Evolutionary conservation across 164 flowering plant genomes (phyloP).

Genomic region (Tetracentron sinense): DNA sequence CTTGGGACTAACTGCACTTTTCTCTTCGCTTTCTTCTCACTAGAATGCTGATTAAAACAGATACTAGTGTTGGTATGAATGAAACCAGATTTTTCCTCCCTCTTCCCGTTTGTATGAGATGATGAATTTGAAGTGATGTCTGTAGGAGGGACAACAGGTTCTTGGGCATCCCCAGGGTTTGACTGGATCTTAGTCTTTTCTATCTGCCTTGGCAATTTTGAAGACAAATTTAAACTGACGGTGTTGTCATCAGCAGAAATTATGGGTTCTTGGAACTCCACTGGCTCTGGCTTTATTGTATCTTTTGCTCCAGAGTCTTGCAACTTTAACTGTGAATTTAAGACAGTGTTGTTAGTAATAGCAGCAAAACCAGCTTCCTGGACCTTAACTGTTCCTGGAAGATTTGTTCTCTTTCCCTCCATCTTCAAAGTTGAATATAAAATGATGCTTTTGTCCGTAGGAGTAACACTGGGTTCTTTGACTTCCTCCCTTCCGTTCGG

Average conservation of each 20-base stretch:
- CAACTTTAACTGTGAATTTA: slow-evolving; percentile 10
- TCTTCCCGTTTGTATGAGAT: slow-evolving; percentile 5
- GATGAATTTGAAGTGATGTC: slow-evolving; percentile 6
- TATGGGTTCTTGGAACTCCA: slow-evolving; percentile 1
- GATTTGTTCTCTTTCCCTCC: slow-evolving; percentile 3
- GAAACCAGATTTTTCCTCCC: neutral
- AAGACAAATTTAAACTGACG: neutral
- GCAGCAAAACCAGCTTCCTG: slow-evolving; percentile 4
- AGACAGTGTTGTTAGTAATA: slow-evolving; percentile 3
- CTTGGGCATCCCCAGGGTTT: neutral
- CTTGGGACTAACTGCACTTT: neutral
- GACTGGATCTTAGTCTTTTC: slow-evolving; percentile 10
- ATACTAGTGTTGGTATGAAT: neutral
- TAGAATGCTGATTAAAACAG: neutral
- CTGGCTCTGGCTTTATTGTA: slow-evolving; percentile 1
- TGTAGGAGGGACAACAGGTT: neutral
- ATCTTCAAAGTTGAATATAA: neutral
- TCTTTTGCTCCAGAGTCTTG: slow-evolving; percentile 6
- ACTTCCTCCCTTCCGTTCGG: no score
- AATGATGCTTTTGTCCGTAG: no score
- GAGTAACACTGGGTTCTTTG: neutral
- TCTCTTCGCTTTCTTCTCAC: slow-evolving; percentile 2
- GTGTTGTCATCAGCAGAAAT: slow-evolving; percentile 2
- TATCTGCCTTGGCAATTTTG: slow-evolving; percentile 13
- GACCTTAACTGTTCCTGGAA: slow-evolving; percentile 1